Conservation (phyloP, 2,329 filamentous ascomycete genomes). For the Penicillium palitans region DNA sequence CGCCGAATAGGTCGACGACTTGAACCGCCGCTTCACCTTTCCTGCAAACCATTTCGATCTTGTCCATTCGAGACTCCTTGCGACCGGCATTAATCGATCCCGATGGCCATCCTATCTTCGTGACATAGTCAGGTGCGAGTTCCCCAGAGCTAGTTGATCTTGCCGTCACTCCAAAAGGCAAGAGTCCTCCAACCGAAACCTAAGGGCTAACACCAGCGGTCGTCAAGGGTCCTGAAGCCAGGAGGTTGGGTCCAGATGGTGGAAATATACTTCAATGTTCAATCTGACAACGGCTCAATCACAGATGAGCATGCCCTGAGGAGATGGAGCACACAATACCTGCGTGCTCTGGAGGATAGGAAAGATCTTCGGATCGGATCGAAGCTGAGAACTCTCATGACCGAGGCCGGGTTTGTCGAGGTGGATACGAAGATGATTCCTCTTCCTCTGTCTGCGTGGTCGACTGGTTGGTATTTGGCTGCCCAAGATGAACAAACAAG, state of each 20-base stretch:
- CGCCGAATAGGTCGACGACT: conserved; percentile 59
- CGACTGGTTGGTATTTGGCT: conserved; percentile 54
- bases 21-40: conserved; percentile 70
- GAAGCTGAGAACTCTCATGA: conserved; percentile 60
- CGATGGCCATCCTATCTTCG: conserved; percentile 75
- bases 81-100: conserved; percentile 64
- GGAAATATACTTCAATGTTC: conserved; percentile 82
- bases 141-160: conserved; percentile 1
- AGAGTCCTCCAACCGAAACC: background rate
- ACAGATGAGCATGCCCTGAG: conserved; percentile 64
- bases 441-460: conserved; percentile 70
- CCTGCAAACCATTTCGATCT: conserved; percentile 73
- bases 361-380: conserved; percentile 68
- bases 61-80: conserved; percentile 68
- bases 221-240: conserved; percentile 56
- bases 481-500: background rate
- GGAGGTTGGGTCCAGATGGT: conserved; percentile 86
- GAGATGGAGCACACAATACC: conserved; percentile 66
- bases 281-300: conserved; percentile 81
- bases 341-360: conserved; percentile 60
- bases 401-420: conserved; percentile 65
- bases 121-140: conserved; percentile 63
- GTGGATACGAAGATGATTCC: conserved; percentile 66
- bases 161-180: background rate
- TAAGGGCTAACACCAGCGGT: conserved; percentile 13